Conservation (phyloP, 2,329 filamentous ascomycete species). For the Colletotrichum horii region DNA sequence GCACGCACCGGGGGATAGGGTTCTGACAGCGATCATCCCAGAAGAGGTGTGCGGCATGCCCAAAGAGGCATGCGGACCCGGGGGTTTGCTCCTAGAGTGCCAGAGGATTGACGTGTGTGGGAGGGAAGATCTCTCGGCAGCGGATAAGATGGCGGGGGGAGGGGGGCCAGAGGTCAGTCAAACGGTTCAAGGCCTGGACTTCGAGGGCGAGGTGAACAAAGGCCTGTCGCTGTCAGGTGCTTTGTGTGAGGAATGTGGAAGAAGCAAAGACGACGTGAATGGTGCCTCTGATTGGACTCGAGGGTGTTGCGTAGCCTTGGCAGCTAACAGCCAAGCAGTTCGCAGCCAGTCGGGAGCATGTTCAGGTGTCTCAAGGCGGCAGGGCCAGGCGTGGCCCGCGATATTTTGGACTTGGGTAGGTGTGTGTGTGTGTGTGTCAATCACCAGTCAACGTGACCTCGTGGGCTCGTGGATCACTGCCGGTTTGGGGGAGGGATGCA, state of each 20-base stretch:
- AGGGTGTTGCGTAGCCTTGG: not conserved
- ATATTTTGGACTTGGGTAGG: not conserved
- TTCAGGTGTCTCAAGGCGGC: constrained; percentile 3
- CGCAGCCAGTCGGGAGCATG: not conserved
- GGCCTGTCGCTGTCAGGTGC: not conserved
- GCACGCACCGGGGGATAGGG: constrained; percentile 1
- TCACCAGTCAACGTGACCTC: constrained; percentile 12
- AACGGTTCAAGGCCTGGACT: not conserved
- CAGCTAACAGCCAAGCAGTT: not conserved
- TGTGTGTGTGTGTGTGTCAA: not conserved
- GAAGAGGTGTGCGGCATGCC: constrained; percentile 1
- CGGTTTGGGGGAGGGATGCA: not conserved
- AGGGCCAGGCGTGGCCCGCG: constrained; percentile 9
- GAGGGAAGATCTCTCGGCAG: not conserved
- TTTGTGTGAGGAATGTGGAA: constrained; percentile 5
- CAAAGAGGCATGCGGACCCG: constrained; percentile 16
- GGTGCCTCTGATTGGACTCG: not conserved
- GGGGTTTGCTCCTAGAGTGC: not conserved
- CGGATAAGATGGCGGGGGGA: not conserved
- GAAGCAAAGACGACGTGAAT: not conserved
- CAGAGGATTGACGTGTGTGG: not conserved
- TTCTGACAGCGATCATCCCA: constrained; percentile 18
- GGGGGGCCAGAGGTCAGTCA: not conserved
- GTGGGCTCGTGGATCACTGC: constrained; percentile 11
- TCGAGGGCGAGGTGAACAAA: not conserved